Evolutionary conservation across 768 basidiomycete genomes (phyloP).

Genomic region (Astraeus odoratus): DNA sequence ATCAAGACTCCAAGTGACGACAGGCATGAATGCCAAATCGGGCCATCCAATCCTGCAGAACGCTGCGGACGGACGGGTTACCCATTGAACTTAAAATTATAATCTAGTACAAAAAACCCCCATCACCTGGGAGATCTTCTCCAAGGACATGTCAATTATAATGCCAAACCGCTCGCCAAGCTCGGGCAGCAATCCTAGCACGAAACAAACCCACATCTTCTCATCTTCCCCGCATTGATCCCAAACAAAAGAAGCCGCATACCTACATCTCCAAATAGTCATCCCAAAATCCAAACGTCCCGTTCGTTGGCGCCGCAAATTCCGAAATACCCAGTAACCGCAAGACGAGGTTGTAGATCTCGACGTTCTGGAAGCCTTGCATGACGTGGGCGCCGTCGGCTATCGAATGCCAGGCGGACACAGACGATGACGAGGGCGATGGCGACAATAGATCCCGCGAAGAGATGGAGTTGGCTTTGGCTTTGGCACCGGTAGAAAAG

Average conservation of each 20-base stretch:
- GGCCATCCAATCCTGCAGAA: no score
- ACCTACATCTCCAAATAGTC: conserved; percentile 41
- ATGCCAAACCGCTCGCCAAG: no score
- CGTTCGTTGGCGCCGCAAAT: conserved; percentile 59
- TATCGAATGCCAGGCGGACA: conserved; percentile 53
- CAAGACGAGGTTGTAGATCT: conserved; percentile 78
- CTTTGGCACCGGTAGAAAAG: conserved; percentile 64
- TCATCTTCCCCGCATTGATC: background rate
- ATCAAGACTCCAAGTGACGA: no score
- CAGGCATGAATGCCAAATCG: no score
- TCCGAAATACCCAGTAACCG: conserved; percentile 62
- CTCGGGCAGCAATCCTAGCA: no score
- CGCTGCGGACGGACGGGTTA: no score
- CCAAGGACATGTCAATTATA: no score
- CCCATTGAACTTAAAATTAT: no score
- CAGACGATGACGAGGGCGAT: background rate
- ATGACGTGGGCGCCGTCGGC: conserved; percentile 55
- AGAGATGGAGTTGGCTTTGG: conserved; percentile 45
- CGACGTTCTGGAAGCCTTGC: conserved; percentile 78
- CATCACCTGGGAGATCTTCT: no score
- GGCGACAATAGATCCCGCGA: conserved; percentile 13
- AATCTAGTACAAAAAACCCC: no score
- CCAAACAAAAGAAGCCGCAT: background rate
- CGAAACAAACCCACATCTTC: no score
- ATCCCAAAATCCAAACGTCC: conserved; percentile 81